Evolutionary conservation across 2,329 filamentous ascomycete species (phyloP).

Genomic region (Colletotrichum melonis): DNA sequence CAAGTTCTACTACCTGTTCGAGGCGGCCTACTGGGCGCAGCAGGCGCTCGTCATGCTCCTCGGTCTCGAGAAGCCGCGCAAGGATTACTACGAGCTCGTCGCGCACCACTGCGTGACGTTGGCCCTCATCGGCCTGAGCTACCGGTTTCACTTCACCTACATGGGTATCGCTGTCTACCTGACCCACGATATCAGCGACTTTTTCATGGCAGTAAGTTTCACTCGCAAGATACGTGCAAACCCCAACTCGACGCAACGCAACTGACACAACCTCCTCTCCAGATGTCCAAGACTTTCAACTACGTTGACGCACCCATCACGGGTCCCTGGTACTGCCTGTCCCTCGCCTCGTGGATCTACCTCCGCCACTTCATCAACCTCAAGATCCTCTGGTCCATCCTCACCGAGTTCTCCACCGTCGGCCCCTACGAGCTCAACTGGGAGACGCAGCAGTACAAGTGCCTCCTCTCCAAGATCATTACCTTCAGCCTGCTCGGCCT

Average conservation of each 20-base stretch:
- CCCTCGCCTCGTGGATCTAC: slow-evolving; percentile 77
- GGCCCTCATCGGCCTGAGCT: slow-evolving; percentile 74
- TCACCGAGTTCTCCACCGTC: slow-evolving; percentile 67
- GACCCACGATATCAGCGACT: slow-evolving; percentile 80
- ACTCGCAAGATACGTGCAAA: too few relatives aligned
- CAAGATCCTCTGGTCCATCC: slow-evolving; percentile 66
- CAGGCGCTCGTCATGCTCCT: slow-evolving; percentile 77
- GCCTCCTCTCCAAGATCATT: slow-evolving; percentile 63
- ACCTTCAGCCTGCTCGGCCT: slow-evolving; percentile 62
- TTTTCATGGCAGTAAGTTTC: slow-evolving; percentile 76
- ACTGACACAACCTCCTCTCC: not conserved
- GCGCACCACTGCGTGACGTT: slow-evolving; percentile 79
- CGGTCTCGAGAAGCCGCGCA: slow-evolving; percentile 77
- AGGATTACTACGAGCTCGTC: slow-evolving; percentile 81
- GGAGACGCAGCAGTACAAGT: slow-evolving; percentile 71
- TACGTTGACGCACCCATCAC: slow-evolving; percentile 74
- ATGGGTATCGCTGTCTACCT: slow-evolving; percentile 81
- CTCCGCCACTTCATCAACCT: slow-evolving; percentile 76
- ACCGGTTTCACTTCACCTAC: slow-evolving; percentile 81
- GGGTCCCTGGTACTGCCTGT: slow-evolving; percentile 73
- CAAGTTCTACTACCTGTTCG: slow-evolving; percentile 81
- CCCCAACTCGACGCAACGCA: not conserved
- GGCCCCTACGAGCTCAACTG: slow-evolving; percentile 70
- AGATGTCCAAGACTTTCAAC: slow-evolving; percentile 78
- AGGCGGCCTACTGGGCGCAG: slow-evolving; percentile 81